These are phyloP conservation scores for Boletus fagicola DNA, from an alignment of 768 basidiomycete species.

Conservation along the genomic window DNA sequence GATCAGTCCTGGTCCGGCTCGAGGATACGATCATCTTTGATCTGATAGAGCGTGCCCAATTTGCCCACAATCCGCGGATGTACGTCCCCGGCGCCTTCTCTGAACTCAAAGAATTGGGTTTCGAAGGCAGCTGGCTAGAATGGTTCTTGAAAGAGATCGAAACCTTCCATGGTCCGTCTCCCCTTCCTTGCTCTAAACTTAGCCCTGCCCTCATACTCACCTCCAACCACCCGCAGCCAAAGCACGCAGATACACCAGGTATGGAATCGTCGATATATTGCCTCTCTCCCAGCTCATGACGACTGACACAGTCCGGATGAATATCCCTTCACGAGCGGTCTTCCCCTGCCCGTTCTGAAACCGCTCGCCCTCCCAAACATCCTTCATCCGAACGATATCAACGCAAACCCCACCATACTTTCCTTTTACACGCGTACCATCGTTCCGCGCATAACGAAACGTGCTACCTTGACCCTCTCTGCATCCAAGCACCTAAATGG, in stretches of 20 bases:
- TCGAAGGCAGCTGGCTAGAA: slow-evolving; percentile 88
- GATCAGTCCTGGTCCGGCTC: slow-evolving; percentile 81
- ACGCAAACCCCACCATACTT: slow-evolving; percentile 83
- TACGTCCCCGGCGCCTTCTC: slow-evolving; percentile 79
- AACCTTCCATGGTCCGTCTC: slow-evolving; percentile 81
- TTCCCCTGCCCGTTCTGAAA: slow-evolving; percentile 80
- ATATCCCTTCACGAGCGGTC: slow-evolving; percentile 85
- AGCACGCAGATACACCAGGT: slow-evolving; percentile 94
- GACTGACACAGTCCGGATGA: slow-evolving; percentile 81
- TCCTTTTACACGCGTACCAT: slow-evolving; percentile 86
- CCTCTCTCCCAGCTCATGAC: background rate
- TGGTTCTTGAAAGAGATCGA: slow-evolving; percentile 98
- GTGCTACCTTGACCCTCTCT: slow-evolving; percentile 65
- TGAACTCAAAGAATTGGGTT: slow-evolving; percentile 71
- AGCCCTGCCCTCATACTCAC: slow-evolving; percentile 1
- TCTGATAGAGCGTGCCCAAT: slow-evolving; percentile 96
- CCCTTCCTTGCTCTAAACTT: background rate
- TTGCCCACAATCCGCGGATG: slow-evolving; percentile 88
- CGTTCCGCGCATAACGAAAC: slow-evolving; percentile 83
- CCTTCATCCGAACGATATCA: slow-evolving; percentile 75
- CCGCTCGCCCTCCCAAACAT: slow-evolving; percentile 72
- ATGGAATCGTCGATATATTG: slow-evolving; percentile 10
- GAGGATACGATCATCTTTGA: slow-evolving; percentile 99
- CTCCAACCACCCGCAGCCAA: slow-evolving; percentile 60
- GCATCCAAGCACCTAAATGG: slow-evolving; percentile 65